These are phyloP conservation scores for Domatiomyces globalis DNA, from an alignment of 2,329 filamentous ascomycete genomes.

Conservation along the genomic window DNA sequence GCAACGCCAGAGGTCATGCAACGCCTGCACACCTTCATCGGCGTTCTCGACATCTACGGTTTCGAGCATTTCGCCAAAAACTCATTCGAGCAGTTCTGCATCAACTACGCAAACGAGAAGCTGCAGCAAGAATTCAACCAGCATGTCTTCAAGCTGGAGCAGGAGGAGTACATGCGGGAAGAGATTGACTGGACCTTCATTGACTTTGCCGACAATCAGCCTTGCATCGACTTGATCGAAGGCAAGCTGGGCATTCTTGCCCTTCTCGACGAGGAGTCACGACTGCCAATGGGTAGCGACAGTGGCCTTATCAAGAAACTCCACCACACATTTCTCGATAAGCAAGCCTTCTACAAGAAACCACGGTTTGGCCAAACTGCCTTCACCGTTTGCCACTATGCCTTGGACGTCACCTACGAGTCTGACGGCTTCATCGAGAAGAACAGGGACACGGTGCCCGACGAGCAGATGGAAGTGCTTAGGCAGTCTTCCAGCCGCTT, in stretches of 20 bases:
- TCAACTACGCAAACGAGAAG: constrained; percentile 99
- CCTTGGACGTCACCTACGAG: constrained; percentile 94
- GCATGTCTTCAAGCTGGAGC: constrained; percentile 97
- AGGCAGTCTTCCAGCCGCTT: constrained; percentile 73
- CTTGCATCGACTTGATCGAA: constrained; percentile 96
- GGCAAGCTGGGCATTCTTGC: constrained; percentile 88
- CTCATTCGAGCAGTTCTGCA: constrained; percentile 99
- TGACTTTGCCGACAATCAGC: constrained; percentile 97
- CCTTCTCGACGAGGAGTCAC: constrained; percentile 87
- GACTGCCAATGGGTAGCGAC: constrained; percentile 91
- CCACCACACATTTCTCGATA: constrained; percentile 86
- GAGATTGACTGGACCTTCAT: constrained; percentile 99
- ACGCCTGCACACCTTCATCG: constrained; percentile 80
- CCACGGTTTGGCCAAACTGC: constrained; percentile 92
- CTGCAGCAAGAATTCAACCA: constrained; percentile 98
- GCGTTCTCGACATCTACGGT: constrained; percentile 96
- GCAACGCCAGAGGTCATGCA: constrained; percentile 76
- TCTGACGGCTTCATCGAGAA: constrained; percentile 99
- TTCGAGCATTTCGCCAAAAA: constrained; percentile 99
- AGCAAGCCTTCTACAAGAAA: constrained; percentile 97
- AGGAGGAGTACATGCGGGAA: constrained; percentile 92
- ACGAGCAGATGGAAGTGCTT: constrained; percentile 93
- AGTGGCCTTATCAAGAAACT: constrained; percentile 94
- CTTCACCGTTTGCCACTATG: constrained; percentile 97
- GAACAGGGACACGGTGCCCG: constrained; percentile 95